Conservation (phyloP, 148 eudicot species). For the Agrostemma githago region DNA sequence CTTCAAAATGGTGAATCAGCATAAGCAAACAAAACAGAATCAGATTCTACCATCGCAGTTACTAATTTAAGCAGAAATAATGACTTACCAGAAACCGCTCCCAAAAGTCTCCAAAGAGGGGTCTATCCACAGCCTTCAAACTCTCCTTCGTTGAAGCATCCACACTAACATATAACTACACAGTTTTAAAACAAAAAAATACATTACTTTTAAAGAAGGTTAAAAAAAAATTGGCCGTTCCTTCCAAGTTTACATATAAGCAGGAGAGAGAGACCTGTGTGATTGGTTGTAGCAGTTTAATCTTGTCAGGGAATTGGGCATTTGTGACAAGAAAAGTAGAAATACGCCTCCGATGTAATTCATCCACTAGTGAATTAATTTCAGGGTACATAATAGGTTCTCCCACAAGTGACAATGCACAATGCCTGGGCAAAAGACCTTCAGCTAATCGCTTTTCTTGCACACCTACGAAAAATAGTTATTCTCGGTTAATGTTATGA, state of each 20-base stretch:
- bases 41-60: not conserved
- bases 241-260: not conserved
- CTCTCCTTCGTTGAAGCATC: constrained; percentile 97
- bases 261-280: constrained; percentile 60
- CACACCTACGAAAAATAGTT: constrained; percentile 51
- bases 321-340: constrained; percentile 97
- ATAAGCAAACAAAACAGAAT: not conserved
- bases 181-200: constrained; percentile 14
- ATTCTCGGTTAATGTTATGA: not conserved
- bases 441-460: constrained; percentile 64
- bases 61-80: not conserved
- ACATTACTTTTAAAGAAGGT: not conserved
- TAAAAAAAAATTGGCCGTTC: not conserved
- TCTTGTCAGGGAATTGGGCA: constrained; percentile 98
- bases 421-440: constrained; percentile 93
- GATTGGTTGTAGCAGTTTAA: constrained; percentile 59
- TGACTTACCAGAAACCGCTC: constrained; percentile 80
- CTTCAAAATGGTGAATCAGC: not conserved
- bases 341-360: constrained; percentile 82
- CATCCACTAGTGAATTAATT: constrained; percentile 80
- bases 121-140: constrained; percentile 98
- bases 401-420: constrained; percentile 98
- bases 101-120: constrained; percentile 97
- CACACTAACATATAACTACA: constrained; percentile 94
- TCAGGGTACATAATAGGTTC: constrained; percentile 99